Percentiles rank a stretch among this genome's conserved stretches.
phyloP scores from a whole-genome alignment of 2,329 filamentous ascomycete genomes.

The Stemphylium lycopersici region DNA sequence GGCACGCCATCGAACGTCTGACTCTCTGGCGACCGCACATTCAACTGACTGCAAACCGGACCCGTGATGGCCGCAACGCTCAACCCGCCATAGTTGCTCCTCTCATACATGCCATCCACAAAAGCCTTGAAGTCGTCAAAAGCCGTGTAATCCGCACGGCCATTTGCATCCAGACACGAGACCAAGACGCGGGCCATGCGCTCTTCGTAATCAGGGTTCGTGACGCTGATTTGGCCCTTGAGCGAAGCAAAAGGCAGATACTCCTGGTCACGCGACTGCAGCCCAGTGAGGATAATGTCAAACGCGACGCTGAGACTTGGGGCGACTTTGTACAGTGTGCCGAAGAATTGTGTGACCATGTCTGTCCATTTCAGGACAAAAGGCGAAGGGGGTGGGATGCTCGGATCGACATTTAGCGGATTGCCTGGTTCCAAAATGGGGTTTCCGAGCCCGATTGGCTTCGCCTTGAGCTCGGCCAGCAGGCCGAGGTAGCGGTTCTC shows the following conservation, averaged over 20 bases:
- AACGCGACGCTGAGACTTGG: background rate
- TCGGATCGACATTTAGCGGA: background rate
- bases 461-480: background rate
- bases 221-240: slow-evolving; percentile 6
- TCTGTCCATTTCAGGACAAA: background rate
- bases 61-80: slow-evolving; percentile 10
- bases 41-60: slow-evolving; percentile 20
- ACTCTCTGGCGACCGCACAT: slow-evolving; percentile 22
- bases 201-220: background rate
- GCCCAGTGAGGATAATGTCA: background rate
- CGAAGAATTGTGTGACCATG: background rate
- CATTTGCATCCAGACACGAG: background rate
- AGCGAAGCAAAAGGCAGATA: background rate
- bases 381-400: background rate
- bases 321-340: background rate
- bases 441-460: background rate
- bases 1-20: slow-evolving; percentile 25
- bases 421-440: background rate
- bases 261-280: slow-evolving; percentile 13
- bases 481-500: slow-evolving; percentile 19
- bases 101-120: slow-evolving; percentile 2
- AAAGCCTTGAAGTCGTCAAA: background rate
- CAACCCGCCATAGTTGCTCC: slow-evolving; percentile 14
- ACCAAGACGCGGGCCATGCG: background rate
- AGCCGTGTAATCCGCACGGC: background rate